Percentiles rank a stretch among this genome's conserved stretches.
Conservation (phyloP, 2,329 filamentous ascomycete species). For the Neospermospora avenae region DNA sequence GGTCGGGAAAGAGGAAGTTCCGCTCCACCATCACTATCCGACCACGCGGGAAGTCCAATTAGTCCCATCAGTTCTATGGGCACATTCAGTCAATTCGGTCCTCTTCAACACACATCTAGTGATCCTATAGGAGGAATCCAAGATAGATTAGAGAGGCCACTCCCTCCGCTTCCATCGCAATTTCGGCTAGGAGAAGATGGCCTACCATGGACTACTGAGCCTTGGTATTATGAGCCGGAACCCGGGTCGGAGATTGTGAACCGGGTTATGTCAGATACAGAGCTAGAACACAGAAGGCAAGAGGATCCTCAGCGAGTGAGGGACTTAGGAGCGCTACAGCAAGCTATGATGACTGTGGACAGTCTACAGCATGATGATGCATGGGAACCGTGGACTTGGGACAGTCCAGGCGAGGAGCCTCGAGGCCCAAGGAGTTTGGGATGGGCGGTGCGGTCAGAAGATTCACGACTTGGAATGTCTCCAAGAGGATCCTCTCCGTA, state of each 20-base stretch:
- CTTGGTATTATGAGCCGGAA: slow-evolving; percentile 27
- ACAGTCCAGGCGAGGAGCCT: slow-evolving; percentile 26
- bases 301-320: slow-evolving; percentile 32
- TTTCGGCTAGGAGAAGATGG: slow-evolving; percentile 35
- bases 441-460: slow-evolving; percentile 32
- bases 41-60: slow-evolving; percentile 19
- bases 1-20: slow-evolving; percentile 27
- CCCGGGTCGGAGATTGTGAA: slow-evolving; percentile 8
- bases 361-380: slow-evolving; percentile 30
- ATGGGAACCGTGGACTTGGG: slow-evolving; percentile 31
- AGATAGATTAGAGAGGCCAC: slow-evolving; percentile 22
- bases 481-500: slow-evolving; percentile 27
- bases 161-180: slow-evolving; percentile 31
- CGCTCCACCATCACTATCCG: slow-evolving; percentile 28
- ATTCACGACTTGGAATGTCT: slow-evolving; percentile 8
- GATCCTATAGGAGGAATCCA: slow-evolving; percentile 14
- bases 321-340: slow-evolving; percentile 31
- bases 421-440: slow-evolving; percentile 31
- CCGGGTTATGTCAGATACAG: slow-evolving; percentile 12
- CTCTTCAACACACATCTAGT: slow-evolving; percentile 18
- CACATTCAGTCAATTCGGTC: slow-evolving; percentile 2
- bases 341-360: slow-evolving; percentile 36
- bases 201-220: slow-evolving; percentile 34
- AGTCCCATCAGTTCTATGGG: slow-evolving; percentile 21
- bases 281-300: slow-evolving; percentile 20